Conservation (phyloP, 23 red algal species). For the Chondrus crispus region DNA sequence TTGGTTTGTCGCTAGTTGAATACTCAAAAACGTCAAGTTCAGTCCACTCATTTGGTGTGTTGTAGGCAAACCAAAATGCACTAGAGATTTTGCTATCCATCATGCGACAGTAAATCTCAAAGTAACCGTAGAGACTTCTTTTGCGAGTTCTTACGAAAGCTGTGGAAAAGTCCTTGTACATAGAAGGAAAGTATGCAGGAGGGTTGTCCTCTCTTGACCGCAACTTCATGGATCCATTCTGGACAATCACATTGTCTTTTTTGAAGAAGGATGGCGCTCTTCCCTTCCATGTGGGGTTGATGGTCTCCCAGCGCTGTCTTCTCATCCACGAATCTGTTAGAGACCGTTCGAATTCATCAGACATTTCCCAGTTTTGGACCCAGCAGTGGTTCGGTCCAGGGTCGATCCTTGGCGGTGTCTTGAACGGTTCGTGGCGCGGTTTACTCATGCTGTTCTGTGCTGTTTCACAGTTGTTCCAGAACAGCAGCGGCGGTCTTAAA, state of each 20-base stretch:
- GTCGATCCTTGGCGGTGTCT: slow-evolving; percentile 24
- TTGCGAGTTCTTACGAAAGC: slow-evolving; percentile 40
- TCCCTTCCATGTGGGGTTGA: slow-evolving; percentile 21
- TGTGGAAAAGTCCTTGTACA: slow-evolving; percentile 24
- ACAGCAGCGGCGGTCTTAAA: too few species aligned
- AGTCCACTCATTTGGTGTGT: slow-evolving; percentile 35
- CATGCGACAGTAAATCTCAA: slow-evolving; percentile 29
- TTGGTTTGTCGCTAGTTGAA: slow-evolving; percentile 13
- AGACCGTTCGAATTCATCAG: slow-evolving; percentile 33
- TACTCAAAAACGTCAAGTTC: slow-evolving; percentile 58
- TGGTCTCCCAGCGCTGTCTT: slow-evolving; percentile 29
- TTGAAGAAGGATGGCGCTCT: slow-evolving; percentile 43
- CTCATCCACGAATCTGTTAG: background rate
- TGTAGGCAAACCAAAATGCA: slow-evolving; percentile 46
- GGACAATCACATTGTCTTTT: slow-evolving; percentile 22
- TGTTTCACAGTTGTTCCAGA: too few species aligned
- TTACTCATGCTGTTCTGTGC: background rate
- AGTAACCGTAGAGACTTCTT: slow-evolving; percentile 44
- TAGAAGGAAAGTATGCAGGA: background rate
- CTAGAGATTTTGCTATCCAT: slow-evolving; percentile 49
- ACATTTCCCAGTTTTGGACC: slow-evolving; percentile 55
- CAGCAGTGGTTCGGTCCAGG: slow-evolving; percentile 3
- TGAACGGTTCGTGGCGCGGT: background rate
- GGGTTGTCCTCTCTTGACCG: slow-evolving; percentile 14
- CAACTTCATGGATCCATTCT: slow-evolving; percentile 17